Evolutionary conservation across 2,329 filamentous ascomycete species (phyloP), one percentile per base, ranked within the genome.

Genomic region (Claviceps sp.): DNA sequence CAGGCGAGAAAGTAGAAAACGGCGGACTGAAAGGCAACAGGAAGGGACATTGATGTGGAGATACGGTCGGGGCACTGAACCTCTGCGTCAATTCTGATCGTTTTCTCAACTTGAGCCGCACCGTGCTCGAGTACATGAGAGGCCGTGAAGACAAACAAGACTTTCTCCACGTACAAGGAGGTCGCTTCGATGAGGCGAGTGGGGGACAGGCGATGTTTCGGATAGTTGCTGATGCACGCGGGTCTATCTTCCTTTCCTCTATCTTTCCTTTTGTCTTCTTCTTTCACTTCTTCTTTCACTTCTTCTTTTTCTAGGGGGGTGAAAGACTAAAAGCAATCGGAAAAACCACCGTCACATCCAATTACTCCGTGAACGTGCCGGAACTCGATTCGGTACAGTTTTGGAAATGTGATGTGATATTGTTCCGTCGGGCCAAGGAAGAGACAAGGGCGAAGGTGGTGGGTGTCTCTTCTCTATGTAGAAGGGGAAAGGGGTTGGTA

Each of bases 1-100:
- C 86, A 91, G 52, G 85, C 85, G 54, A 85, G 71, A 58, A 88
- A 75, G 71, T 87, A 88, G 73, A 89, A 90, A 64, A 87, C 71
- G 57, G 83, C 84, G 50, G 85, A 89, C 66, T 88, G 86, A 36
- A 88, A 71, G 60, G 79, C 80, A 54, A 79, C 73, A 52, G 71
- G 69, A 56, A 82, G 64, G 55, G 69, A 71, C 70, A 72, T 71
- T 34, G 62, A 55, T 51, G 59, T 52, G 50, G 55, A 50, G 52
- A 26, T 46, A 17, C 2, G 40, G 54, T 47, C 38, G 46, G 45
- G 52, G 1, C 20, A 29, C 22, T 29, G 34, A 11, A 34, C 9
- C 17, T 38, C 45, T 39, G 48, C 52, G 49, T 55, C 53, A 45
- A 53, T 43, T 7, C 11, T 22, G 50, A 45, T n/a, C 42, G 22